These are phyloP conservation scores for Arachis stenosperma DNA, from an alignment of 306 rosid genomes.

Conservation along the genomic window DNA sequence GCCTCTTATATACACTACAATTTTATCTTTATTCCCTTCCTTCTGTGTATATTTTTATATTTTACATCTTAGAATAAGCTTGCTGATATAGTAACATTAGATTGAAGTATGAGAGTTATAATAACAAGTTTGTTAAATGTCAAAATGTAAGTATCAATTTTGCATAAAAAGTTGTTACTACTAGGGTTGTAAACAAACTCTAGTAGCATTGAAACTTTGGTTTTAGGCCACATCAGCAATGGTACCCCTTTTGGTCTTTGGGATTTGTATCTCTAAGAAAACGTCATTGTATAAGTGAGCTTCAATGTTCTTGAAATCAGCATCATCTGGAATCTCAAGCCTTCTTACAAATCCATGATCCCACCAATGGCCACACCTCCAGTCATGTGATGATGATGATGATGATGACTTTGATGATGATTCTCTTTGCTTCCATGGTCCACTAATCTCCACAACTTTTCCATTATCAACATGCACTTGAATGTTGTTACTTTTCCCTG, in stretches of 20 bases:
- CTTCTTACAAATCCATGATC: constrained; percentile 84
- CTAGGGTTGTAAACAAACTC: constrained; percentile 42
- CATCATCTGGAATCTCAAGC: constrained; percentile 94
- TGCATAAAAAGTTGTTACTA: constrained; percentile 38
- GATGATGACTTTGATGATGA: constrained; percentile 36
- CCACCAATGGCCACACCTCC: constrained; percentile 96
- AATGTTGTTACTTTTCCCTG: constrained; percentile 56
- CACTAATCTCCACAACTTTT: constrained; percentile 83
- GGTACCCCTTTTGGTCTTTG: constrained; percentile 55
- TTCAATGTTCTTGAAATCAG: constrained; percentile 71
- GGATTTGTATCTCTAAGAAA: constrained; percentile 65
- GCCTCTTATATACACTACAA: constrained; percentile 21
- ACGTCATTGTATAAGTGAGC: constrained; percentile 61
- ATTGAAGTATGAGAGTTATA: constrained; percentile 27
- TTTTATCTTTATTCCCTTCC: constrained; percentile 34
- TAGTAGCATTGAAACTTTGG: constrained; percentile 13
- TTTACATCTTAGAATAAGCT: constrained; percentile 23
- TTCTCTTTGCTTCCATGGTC: constrained; percentile 74
- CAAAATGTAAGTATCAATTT: constrained; percentile 22
- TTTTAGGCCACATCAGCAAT: constrained; percentile 45
- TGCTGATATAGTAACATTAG: constrained; percentile 22
- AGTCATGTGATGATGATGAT: constrained; percentile 59
- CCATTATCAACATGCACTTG: constrained; percentile 74
- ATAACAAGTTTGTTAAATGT: constrained; percentile 28
- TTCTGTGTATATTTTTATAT: background rate